Conservation (phyloP, 192 early-diverging fungal species). For the Allomyces macrogynus region DNA sequence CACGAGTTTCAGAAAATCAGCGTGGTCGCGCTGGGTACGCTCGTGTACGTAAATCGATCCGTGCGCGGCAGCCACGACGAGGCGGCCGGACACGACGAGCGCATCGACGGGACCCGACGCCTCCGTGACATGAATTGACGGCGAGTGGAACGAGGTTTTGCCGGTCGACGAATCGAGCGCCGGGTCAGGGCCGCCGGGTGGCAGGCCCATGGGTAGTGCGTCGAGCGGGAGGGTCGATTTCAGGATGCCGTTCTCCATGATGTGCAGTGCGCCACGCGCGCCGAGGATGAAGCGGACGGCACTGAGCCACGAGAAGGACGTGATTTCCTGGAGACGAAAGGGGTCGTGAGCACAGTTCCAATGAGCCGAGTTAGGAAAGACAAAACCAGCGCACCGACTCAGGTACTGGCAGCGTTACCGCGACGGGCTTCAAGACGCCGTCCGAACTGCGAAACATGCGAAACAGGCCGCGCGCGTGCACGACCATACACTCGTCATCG, state of each 20-base stretch:
- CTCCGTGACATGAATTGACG: too few species aligned
- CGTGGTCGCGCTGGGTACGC: background rate
- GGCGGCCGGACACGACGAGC: background rate
- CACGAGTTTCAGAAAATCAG: background rate
- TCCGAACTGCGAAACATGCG: conserved; percentile 20
- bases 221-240: background rate
- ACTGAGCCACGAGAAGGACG: conserved; percentile 12
- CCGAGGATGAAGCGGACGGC: conserved; percentile 17
- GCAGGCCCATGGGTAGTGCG: too few species aligned
- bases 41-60: background rate
- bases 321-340: conserved; percentile 4
- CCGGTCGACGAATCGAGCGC: too few species aligned
- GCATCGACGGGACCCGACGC: background rate
- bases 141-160: too few species aligned
- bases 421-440: conserved; percentile 12
- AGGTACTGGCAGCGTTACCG: conserved; percentile 1
- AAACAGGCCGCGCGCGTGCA: conserved; percentile 10
- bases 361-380: background rate
- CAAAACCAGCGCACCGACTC: background rate
- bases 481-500: conserved; percentile 21
- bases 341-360: background rate
- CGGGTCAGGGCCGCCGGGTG: too few species aligned
- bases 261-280: background rate
- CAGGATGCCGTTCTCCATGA: background rate
- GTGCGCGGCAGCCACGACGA: background rate